These are phyloP conservation scores for Alternaria sp. DNA, from an alignment of 2,329 filamentous ascomycete genomes.

Conservation along the genomic window DNA sequence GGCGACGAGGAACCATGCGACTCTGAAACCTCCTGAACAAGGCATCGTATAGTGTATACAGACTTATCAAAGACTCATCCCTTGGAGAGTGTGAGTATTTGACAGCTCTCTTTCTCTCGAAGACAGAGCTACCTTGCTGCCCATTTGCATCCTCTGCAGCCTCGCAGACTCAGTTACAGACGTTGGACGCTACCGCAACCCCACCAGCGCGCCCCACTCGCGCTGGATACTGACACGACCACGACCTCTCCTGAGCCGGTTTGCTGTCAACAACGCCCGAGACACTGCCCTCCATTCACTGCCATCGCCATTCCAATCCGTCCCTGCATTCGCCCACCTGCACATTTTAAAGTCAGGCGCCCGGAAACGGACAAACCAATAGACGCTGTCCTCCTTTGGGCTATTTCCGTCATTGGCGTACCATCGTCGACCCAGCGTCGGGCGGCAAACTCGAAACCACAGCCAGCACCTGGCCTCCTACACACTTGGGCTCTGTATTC, in stretches of 20 bases:
- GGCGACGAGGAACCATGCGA: slow-evolving; percentile 17
- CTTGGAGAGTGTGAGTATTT: background rate
- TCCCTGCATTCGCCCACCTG: slow-evolving; percentile 21
- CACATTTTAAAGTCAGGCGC: slow-evolving; percentile 21
- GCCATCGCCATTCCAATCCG: slow-evolving; percentile 25
- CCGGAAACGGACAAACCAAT: slow-evolving; percentile 46
- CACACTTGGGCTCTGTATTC: slow-evolving; percentile 16
- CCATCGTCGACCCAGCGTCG: slow-evolving; percentile 41
- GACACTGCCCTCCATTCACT: slow-evolving; percentile 21
- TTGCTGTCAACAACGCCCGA: slow-evolving; percentile 22
- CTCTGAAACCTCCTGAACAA: slow-evolving; percentile 29
- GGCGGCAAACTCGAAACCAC: slow-evolving; percentile 46
- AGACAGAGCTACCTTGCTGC: background rate
- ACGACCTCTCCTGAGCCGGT: slow-evolving; percentile 28
- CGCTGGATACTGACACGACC: slow-evolving; percentile 22
- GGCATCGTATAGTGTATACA: slow-evolving; percentile 13
- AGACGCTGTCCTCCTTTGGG: slow-evolving; percentile 47
- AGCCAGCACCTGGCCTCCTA: slow-evolving; percentile 17
- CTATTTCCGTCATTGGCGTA: slow-evolving; percentile 46
- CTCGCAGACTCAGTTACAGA: slow-evolving; percentile 24
- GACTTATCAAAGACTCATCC: slow-evolving; percentile 1
- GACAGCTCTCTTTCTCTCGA: background rate
- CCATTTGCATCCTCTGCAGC: slow-evolving; percentile 7
- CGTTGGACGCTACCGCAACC: slow-evolving; percentile 21
- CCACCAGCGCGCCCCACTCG: slow-evolving; percentile 37